Evolutionary conservation across 768 basidiomycete species (phyloP), one percentile per base, ranked within the genome.

Genomic region (Suillus brevipes): DNA sequence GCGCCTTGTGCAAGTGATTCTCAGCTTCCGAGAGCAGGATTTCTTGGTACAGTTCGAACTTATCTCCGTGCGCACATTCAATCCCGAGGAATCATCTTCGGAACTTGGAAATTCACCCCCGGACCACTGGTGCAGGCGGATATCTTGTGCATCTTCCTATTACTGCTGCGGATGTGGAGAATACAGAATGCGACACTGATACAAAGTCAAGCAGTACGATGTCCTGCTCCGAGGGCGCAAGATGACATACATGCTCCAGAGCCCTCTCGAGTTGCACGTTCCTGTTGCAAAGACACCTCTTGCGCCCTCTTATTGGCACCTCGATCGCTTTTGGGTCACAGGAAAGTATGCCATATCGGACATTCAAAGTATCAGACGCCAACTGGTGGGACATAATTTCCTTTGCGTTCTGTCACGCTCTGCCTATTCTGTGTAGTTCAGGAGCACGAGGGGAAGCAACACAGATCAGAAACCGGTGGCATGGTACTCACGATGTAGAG

Each of bases 401-500:
- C 3, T 62, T 37, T 71, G 72, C 16, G 40, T 74, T 40, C n/a
- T 67, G 28, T 74, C 68, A 20, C 68, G 71, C 8, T 63, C 55
- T 25, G 63, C 66, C n/a, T 66, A 64, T 31, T 73, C 71, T 1
- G 69, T 74, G 23, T 76, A 70, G 31, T 61, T 76, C 67, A 66
- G 69, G 28, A 47, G 31, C 16, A 55, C 49, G 8, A 55, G 42
- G 6, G 58, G 36, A 13, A 50, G 36, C 13, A 45, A 13, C 36
- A 43, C 9, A 31, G 5, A 34, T 5, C 55, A 59, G 38, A 53
- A 37, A 12, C 65, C 65, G 20, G 61, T 67, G 2, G 70, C 65
- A 40, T 67, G 66, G 69, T 43, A 38, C 16, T 73, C 52, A 62
- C 74, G 61, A 71, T 65, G 45, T 62, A 20, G 73, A 71, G 13